Base-by-base conservation (phyloP, 2,329 filamentous ascomycete species). In the Beauveria scarabaeidicola region DNA sequence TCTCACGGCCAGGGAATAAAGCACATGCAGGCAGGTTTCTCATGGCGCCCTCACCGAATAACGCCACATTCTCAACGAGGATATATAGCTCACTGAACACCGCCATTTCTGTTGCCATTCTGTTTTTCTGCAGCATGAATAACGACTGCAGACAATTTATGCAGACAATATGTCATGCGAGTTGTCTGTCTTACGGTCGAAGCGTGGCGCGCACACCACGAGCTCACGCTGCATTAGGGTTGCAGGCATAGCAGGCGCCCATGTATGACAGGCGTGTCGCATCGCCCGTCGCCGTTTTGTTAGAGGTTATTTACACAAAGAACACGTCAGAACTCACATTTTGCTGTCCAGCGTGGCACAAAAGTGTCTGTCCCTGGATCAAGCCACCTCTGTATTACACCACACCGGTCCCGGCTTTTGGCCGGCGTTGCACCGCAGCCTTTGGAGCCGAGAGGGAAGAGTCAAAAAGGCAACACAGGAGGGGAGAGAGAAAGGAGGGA, bases 261-360 rank as follows among this genome's bases (percentile, higher is more conserved):
- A 53, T 10, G 51, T 43, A 43, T 53, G 17, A 53, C 52, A 43
- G 38, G 38, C 38, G 38, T 40, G 23, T 19, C 38, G 25, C 19
- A 27, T 48, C 51, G 32, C 21, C 32, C 23, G 32, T 25, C 4
- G 29, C 38, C 6, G 29, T 43, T 10, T 53, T 43, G 19, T n/a
- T 25, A 17, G 13, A 27, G 38, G 13, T 41, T n/a, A 1, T 11
- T 13, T 10, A 25, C 17, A 29, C 25, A 41, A 29, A 43, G 17
- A 43, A 53, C 38, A 17, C 43, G 38, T 53, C 52, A 53, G 23
- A 53, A 53, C 15, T 53, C 52, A 43, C 38, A 53, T 53, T 53
- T 19, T 29, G 11, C 27, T 15, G 27, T 29, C 50, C 8, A 52
- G 32, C 36, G 23, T 17, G 17, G 29, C 38, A 40, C 50, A 38